These are phyloP conservation scores for Eimeria brunetti DNA, from an alignment of 169 alveolate genomes.

Conservation along the genomic window DNA sequence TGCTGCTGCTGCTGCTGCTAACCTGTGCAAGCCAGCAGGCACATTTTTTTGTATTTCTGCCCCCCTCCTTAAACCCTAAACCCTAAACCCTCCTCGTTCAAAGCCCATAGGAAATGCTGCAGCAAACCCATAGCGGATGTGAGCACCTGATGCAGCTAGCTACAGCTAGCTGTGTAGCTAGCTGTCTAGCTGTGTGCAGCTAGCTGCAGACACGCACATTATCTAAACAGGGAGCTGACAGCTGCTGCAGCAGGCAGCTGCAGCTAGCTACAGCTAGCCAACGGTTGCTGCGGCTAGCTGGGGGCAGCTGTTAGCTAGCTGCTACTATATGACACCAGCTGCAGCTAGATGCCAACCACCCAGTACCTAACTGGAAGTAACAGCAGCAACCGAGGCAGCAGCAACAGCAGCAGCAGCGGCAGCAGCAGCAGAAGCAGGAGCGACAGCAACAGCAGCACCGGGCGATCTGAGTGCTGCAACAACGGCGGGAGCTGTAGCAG, in stretches of 20 bases:
- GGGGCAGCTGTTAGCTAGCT: no score
- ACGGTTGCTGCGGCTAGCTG: no score
- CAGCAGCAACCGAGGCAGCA: constrained; percentile 20
- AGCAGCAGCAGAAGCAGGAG: background rate
- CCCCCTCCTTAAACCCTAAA: no score
- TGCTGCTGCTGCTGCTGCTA: no score
- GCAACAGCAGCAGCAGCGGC: constrained; percentile 14
- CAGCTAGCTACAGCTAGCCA: no score
- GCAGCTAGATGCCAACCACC: no score
- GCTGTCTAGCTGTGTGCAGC: no score
- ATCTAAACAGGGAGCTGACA: no score
- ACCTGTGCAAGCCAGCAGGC: background rate
- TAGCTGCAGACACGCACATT: background rate
- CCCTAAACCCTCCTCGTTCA: no score
- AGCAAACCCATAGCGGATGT: background rate
- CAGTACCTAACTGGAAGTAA: background rate
- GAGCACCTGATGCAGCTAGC: background rate
- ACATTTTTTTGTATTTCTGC: background rate
- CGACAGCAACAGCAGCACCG: constrained; percentile 16
- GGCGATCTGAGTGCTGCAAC: background rate
- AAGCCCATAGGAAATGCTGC: background rate
- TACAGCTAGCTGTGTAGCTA: background rate
- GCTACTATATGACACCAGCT: no score
- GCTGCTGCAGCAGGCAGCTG: no score
- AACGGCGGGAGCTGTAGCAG: background rate